Evolutionary conservation across 768 basidiomycete species (phyloP), one percentile per base, ranked within the genome.

Genomic region (Russula dissimulans): DNA sequence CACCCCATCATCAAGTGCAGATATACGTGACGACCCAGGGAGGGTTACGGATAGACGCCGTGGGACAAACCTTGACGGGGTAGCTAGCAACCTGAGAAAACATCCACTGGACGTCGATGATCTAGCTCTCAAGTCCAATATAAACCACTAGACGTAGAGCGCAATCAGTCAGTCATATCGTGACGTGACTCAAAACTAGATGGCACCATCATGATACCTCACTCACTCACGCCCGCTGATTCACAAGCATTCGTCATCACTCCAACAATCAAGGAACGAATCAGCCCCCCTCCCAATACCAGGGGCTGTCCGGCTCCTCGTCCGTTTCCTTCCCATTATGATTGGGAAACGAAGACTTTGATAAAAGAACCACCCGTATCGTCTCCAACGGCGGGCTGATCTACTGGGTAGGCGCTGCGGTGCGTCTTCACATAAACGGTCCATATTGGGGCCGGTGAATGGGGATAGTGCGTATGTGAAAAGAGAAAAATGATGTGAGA

Each of bases 381-480:
- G 42, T 22, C 36, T 42, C 9, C 29, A 3, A 55, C 18, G 0
- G 18, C 5, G 7, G 17, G 5, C 18, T n/a, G 4, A 12, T 10
- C 15, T 29, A n/a, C 14, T 12, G 39, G 22, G 8, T 22, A 32
- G 49, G 49, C 34, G 49, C 49, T 18, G 14, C 47, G 18, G n/a
- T 22, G 49, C 4, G 18, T 14, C 10, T 50, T 32, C 49, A 7
- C 18, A n/a, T 15, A 7, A 42, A 31, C 39, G 41, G 22, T 34
- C 39, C 46, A 26, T 18, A 54, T 54, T 54, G 22, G 39, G 41
- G 34, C 39, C 22, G 22, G 34, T 22, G 14, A 44, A 50, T 60
- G 59, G 54, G 29, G 49, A 61, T 56, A 56, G 36, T 15, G 59
- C 47, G 54, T 38, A 14, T 39, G 57, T 44, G 42, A 9, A 38